Conservation (phyloP, 768 basidiomycete genomes). For the Brasilioporus rufonigricans region DNA sequence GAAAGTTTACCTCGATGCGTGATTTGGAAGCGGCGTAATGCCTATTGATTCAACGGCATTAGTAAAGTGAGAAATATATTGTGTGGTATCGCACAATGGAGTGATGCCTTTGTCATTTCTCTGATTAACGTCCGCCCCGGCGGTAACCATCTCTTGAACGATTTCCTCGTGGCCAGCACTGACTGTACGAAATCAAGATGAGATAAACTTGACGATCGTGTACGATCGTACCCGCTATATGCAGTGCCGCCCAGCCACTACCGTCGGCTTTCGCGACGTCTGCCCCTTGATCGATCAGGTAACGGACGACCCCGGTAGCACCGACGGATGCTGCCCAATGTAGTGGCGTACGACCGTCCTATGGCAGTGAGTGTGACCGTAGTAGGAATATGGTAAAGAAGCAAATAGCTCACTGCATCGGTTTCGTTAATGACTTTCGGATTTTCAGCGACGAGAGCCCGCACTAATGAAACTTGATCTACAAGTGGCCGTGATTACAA, state of each 20-base stretch:
- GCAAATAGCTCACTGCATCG: slow-evolving; percentile 50
- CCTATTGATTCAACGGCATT: slow-evolving; percentile 38
- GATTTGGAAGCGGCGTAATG: slow-evolving; percentile 95
- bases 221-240: slow-evolving; percentile 61
- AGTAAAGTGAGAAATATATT: not conserved
- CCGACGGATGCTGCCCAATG: slow-evolving; percentile 85
- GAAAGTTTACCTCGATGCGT: slow-evolving; percentile 63
- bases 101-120: slow-evolving; percentile 82
- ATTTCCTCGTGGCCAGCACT: slow-evolving; percentile 79
- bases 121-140: slow-evolving; percentile 79
- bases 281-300: slow-evolving; percentile 67
- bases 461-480: slow-evolving; percentile 75
- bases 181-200: slow-evolving; percentile 40
- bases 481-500: not conserved
- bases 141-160: slow-evolving; percentile 73
- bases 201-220: not conserved
- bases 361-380: not conserved
- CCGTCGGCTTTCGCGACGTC: slow-evolving; percentile 63
- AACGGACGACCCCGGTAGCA: slow-evolving; percentile 61
- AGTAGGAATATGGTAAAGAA: accelerated
- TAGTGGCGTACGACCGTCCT: slow-evolving; percentile 82
- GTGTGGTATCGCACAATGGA: slow-evolving; percentile 57
- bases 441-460: slow-evolving; percentile 61
- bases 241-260: slow-evolving; percentile 75
- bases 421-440: slow-evolving; percentile 56